Evolutionary conservation across 2,329 filamentous ascomycete genomes (phyloP), one percentile per base, ranked within the genome.

Genomic region (Periglandula ipomoeae): DNA sequence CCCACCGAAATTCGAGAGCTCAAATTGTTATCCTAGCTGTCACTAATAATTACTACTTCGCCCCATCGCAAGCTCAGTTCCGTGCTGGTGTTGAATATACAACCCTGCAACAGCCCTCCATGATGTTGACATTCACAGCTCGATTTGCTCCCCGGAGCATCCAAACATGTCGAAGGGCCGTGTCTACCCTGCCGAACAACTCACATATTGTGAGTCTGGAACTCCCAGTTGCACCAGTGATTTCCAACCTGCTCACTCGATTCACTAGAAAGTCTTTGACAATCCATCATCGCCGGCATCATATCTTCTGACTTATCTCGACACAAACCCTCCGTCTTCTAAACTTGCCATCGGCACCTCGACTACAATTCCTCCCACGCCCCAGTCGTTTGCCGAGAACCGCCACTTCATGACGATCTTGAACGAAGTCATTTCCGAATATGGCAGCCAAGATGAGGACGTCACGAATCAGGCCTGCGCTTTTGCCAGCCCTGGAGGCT

Each of bases 361-460:
- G 0, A 76, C 74, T 5, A 57, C 66, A 15, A 53, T 83, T n/a
- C 81, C 81, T 2, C 81, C 81, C 1, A 82, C 78, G 0, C 79
- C 82, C 3, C 65, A 69, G 35, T 75, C 78, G 20, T 82, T 86
- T 58, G 67, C 62, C 20, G 74, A 78, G 58, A 86, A 85, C 59
- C 71, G 65, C 9, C 63, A 66, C 20, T 86, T 86, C 60, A 59
- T 81, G n/a, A 58, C 66, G 9, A 76, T 84, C 45, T 70, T 85
- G 20, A 72, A 80, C 57, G 67, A 76, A 15, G 78, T 83, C 1
- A 68, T 85, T 19, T 61, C 65, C 2, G 66, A 75, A 47, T 66
- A 83, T 53, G 81, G 79, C 3, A 67, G 73, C 40, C 55, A 73
- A n/a, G 82, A 85, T 50, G 74, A 76, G 4, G 67, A 69, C 27